A percentile compares a stretch with the other conserved stretches of the same genome.
Conservation (phyloP, 2,329 filamentous ascomycete species). For the Thielaviopsis musarum region DNA sequence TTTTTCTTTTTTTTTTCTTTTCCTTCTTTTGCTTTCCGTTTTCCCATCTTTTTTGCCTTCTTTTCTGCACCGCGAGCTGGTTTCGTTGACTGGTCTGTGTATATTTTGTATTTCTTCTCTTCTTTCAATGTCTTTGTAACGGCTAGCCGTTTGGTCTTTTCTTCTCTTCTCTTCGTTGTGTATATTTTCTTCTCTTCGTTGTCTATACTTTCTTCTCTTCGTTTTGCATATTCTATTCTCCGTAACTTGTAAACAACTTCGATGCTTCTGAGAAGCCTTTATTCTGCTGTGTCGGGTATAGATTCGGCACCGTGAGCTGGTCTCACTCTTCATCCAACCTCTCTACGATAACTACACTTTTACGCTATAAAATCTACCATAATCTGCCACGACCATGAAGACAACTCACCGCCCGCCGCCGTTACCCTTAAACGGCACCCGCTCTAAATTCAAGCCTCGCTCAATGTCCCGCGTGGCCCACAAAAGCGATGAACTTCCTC, state of each 20-base stretch:
- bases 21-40: not conserved
- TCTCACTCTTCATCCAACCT: not conserved
- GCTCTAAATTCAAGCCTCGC: not conserved
- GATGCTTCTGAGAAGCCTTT: constrained; percentile 2
- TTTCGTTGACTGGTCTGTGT: too few relatives aligned
- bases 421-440: not conserved
- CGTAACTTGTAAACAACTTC: not conserved
- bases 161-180: too few relatives aligned
- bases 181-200: not conserved
- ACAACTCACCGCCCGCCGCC: constrained; percentile 3
- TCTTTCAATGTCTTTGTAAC: too few relatives aligned
- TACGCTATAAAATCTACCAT: not conserved
- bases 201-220: not conserved
- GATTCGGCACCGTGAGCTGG: constrained; percentile 6
- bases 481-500: not conserved
- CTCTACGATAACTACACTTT: not conserved
- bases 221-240: not conserved
- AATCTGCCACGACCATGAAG: not conserved
- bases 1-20: not conserved
- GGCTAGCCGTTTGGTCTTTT: too few relatives aligned
- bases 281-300: not conserved
- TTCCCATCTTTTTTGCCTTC: not conserved
- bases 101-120: too few relatives aligned
- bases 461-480: not conserved
- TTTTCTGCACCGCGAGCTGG: not conserved